Base-by-base conservation (phyloP, 177 flowering plant genomes). In the Vitis hybrid region DNA sequence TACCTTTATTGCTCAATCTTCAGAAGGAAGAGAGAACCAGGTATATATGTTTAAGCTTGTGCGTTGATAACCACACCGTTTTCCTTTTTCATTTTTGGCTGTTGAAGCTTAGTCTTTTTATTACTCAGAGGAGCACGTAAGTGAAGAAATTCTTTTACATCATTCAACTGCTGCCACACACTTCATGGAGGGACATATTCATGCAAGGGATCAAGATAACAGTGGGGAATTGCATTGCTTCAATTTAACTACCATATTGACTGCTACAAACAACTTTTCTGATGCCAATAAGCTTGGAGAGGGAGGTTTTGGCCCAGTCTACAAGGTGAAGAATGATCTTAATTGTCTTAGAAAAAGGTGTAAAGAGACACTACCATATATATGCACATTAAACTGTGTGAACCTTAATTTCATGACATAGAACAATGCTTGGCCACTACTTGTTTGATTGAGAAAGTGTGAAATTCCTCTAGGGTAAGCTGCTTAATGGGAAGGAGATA, bases 291-390 rank as follows among this genome's bases (percentile, higher is more conserved):
- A 77, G 78, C 76, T 82, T 39, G 85, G 85, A 33, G 74, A 77
- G 75, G 85, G 85, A 11, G 85, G 85, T 2, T 79, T 81, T 67
- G 85, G 85, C 14, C 75, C 78, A 0, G 85, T 81, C 60, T 79
- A 81, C 60, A 79, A 81, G 82, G 85, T 82, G 45, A 39, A 15
- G 16, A 26, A 51, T 8, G 15, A 20, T 11, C 19, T 62, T 57
- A 10, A 67, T 5, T 53, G 16, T 10, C 56, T 53, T 5, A 7
- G 16, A 53, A 53, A 12, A 5, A 14, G n/a, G 56, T 13, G 16
- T 5, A 14, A 53, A 12, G 16, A n/a, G n/a, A 53, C 7, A 14
- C 56, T 53, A 12, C 56, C 16, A 53, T 12, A 53, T 53, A 5
- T 53, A 0, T 13, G 2, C 6, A 16, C 15, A 5, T 12, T 14